Evolutionary conservation across 2,329 filamentous ascomycete genomes (phyloP), one percentile per base, ranked within the genome.

Genomic region (Neonectria faginata): DNA sequence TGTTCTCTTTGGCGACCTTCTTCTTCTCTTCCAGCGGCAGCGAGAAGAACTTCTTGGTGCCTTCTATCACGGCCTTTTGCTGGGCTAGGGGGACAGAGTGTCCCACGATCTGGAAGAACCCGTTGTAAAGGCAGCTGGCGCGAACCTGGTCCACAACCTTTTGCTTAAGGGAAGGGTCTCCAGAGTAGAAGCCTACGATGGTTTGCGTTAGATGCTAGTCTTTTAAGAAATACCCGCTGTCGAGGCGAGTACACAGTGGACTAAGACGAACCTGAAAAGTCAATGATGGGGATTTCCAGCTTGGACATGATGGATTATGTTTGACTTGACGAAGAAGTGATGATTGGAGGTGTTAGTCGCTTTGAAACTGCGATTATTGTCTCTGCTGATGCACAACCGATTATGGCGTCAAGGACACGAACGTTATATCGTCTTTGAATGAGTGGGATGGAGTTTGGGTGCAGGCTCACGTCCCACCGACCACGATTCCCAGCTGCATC

Each of bases 91-190:
- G 73, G 4, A 88, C 78, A 3, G 79, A 76, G 69, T 87, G 84
- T 8, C 82, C 81, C 8, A 78, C 77, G 54, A 88, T 79, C 68
- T 86, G 84, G 75, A 87, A 86, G 74, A 87, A 87, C 4, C 85
- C 85, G 77, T 85, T 68, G 76, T 80, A 73, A 18, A 79, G 73
- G 66, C 82, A 84, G 54, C 81, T 81, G 31, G 75, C 68, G 6
- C 81, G 77, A 33, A 84, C 76, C 50, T 80, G 75, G 14, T 68
- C 67, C 29, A 68, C 67, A 3, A 68, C 65, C 27, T 55, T 68
- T 68, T 73, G 70, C 61, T 74, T 77, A n/a, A 60, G n/a, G 4
- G 60, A 54, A 20, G 75, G 41, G 62, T 72, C 62, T 55, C 57
- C 41, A 10, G 62, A 65, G 62, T 70, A 64, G 67, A 69, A 73